Conservation (phyloP, 1,284 basidiomycete genomes). For the Schizopora paradoxa region DNA sequence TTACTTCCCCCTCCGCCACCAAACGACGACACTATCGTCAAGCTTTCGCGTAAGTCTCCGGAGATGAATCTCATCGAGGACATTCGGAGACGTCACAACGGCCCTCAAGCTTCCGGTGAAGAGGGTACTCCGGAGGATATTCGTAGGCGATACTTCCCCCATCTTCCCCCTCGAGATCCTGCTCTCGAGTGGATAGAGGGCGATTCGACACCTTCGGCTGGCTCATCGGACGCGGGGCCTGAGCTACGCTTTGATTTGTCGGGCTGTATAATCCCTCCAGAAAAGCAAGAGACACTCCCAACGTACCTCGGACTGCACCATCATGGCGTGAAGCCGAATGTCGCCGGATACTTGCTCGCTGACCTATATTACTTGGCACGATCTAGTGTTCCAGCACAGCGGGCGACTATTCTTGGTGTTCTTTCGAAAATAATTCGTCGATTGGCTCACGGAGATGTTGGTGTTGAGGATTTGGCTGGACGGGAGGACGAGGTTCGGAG, state of each 20-base stretch:
- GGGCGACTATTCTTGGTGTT: constrained; percentile 77
- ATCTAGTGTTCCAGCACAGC: constrained; percentile 80
- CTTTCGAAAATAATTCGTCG: constrained; percentile 55
- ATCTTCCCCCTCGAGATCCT: constrained; percentile 61
- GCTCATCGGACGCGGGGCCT: constrained; percentile 21
- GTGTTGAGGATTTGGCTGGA: constrained; percentile 38
- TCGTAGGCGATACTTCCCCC: constrained; percentile 79
- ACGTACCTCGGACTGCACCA: constrained; percentile 88
- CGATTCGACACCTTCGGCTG: constrained; percentile 12
- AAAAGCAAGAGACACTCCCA: constrained; percentile 52
- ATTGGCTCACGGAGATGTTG: constrained; percentile 30
- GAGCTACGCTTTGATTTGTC: constrained; percentile 66
- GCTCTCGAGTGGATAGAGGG: constrained; percentile 71
- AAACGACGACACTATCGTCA: constrained; percentile 35
- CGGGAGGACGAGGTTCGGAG: constrained; percentile 44
- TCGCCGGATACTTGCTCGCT: constrained; percentile 86
- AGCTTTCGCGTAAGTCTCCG: constrained; percentile 13
- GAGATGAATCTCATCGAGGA: constrained; percentile 2
- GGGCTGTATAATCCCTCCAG: constrained; percentile 56
- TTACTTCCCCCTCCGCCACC: constrained; percentile 50
- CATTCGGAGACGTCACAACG: constrained; percentile 1
- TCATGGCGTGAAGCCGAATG: constrained; percentile 55
- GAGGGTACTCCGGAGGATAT: constrained; percentile 81
- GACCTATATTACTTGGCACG: constrained; percentile 82
- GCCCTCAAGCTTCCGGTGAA: constrained; percentile 32